Conservation (phyloP, 2,329 filamentous ascomycete species). For the Emergomyces africanus region DNA sequence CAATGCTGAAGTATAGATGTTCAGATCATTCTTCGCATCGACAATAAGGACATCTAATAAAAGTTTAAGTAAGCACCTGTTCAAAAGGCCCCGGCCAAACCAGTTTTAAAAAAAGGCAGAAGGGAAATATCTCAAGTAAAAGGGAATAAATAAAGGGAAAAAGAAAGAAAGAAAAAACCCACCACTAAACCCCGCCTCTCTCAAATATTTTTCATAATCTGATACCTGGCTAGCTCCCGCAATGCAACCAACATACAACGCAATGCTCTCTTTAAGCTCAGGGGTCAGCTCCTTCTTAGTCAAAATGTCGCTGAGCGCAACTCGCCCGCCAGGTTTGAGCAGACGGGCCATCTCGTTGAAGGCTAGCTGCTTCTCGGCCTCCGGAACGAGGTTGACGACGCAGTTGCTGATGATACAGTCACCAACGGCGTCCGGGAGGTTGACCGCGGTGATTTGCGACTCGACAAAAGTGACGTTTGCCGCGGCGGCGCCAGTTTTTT, state of each 20-base stretch:
- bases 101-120: not conserved
- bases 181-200: conserved; percentile 40
- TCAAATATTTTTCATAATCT: conserved; percentile 42
- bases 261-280: conserved; percentile 36
- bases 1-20: conserved; percentile 30
- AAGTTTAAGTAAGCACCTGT: not conserved
- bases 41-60: conserved; percentile 31
- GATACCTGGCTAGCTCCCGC: conserved; percentile 42
- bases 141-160: not conserved
- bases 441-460: conserved; percentile 39
- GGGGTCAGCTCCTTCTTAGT: conserved; percentile 37
- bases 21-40: conserved; percentile 37
- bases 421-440: conserved; percentile 30
- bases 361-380: conserved; percentile 38
- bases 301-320: conserved; percentile 50
- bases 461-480: conserved; percentile 41
- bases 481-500: conserved; percentile 18
- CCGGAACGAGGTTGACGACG: conserved; percentile 47
- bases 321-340: conserved; percentile 43
- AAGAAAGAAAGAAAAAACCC: conserved; percentile 7
- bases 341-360: conserved; percentile 48
- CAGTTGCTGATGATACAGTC: conserved; percentile 53
- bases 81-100: not conserved
- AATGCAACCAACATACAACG: conserved; percentile 49
- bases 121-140: not conserved